phyloP scores from a whole-genome alignment of 140 eudicot genomes.

The Cichorium intybus region DNA sequence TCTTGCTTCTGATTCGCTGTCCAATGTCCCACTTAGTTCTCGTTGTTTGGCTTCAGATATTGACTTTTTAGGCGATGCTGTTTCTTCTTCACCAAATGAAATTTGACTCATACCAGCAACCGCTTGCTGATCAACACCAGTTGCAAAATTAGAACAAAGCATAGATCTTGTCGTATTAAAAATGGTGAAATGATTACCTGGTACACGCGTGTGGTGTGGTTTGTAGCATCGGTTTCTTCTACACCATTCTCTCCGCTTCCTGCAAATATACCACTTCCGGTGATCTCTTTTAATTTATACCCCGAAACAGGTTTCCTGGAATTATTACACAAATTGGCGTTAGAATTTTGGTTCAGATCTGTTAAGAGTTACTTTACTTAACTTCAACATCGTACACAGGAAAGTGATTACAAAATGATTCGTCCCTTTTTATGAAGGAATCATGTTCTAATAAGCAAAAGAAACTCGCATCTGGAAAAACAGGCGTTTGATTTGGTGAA shows the following conservation, averaged over 20 bases:
- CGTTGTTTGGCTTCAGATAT: conserved; percentile 82
- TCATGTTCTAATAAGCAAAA: no score
- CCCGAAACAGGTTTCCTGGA: conserved; percentile 93
- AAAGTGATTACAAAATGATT: neutral
- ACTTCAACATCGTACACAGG: neutral
- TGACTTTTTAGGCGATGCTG: conserved; percentile 77
- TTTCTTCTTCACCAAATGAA: conserved; percentile 71
- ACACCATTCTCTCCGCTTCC: conserved; percentile 44
- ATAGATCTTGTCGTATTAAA: neutral
- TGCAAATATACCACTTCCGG: conserved; percentile 78
- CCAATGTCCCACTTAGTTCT: conserved; percentile 77
- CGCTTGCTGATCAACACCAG: conserved; percentile 54
- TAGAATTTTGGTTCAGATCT: neutral
- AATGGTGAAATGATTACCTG: conserved; percentile 48
- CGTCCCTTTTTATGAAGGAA: neutral
- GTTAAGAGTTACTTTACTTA: neutral
- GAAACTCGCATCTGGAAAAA: neutral
- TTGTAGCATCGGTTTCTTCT: conserved; percentile 47
- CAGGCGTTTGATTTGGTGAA: neutral
- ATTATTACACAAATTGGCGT: neutral
- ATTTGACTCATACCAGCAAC: conserved; percentile 77
- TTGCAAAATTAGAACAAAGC: neutral
- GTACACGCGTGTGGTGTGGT: conserved; percentile 54
- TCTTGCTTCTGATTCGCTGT: conserved; percentile 57
- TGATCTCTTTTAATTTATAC: conserved; percentile 75